Conservation (phyloP, 1,284 basidiomycete species). For the Lentinus polychrous region DNA sequence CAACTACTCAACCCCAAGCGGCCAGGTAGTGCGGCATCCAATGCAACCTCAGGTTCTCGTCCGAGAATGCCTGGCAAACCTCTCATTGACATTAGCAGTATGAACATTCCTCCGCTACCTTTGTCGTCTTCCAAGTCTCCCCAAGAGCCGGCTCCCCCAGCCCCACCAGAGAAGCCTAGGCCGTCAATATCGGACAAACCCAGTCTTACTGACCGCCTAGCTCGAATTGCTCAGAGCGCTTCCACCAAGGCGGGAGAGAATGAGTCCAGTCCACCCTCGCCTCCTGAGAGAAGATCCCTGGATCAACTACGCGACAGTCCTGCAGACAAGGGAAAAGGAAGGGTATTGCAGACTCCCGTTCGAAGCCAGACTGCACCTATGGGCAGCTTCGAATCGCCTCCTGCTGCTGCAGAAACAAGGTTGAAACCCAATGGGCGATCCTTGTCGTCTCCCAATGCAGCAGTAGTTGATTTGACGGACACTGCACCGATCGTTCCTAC, state of each 20-base stretch:
- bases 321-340: constrained; percentile 8
- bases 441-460: constrained; percentile 17
- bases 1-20: constrained; percentile 33
- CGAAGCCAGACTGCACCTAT: constrained; percentile 23
- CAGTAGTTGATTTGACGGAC: constrained; percentile 18
- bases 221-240: constrained; percentile 19
- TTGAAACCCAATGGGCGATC: constrained; percentile 19
- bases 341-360: constrained; percentile 9
- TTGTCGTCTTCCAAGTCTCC: constrained; percentile 1
- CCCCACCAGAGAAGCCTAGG: constrained; percentile 5
- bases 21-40: constrained; percentile 38
- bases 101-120: constrained; percentile 17
- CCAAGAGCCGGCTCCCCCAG: constrained; percentile 2
- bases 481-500: constrained; percentile 48
- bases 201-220: constrained; percentile 23
- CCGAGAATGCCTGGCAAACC: constrained; percentile 34
- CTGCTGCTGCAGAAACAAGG: constrained; percentile 10
- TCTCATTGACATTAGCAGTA: constrained; percentile 39
- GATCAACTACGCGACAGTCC: constrained; percentile 9
- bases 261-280: constrained; percentile 9
- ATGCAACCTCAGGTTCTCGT: constrained; percentile 26
- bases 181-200: constrained; percentile 16
- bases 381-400: constrained; percentile 14
- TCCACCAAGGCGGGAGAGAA: constrained; percentile 14
- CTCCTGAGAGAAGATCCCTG: constrained; percentile 11